Evolutionary conservation across 129 eudicot genomes (phyloP).

Genomic region (Logfia minima): DNA sequence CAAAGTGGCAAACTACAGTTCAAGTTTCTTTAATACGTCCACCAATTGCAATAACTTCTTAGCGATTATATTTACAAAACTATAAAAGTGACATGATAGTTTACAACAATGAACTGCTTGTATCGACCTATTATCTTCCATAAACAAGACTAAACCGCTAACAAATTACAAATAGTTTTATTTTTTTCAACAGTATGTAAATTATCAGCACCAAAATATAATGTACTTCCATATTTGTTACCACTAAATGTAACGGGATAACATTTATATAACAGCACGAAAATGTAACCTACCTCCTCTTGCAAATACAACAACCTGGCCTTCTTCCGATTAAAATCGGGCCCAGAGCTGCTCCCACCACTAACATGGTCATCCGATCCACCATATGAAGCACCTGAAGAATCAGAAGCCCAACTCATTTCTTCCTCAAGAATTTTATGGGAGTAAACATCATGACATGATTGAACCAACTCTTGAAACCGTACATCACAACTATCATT

Average conservation of each 20-base stretch:
- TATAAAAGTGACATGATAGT: neutral
- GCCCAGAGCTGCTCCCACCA: conserved; percentile 41
- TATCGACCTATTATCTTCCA: neutral
- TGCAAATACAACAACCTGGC: conserved; percentile 67
- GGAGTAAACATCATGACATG: conserved; percentile 38
- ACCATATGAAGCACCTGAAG: conserved; percentile 18
- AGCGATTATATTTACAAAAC: conserved; percentile 11
- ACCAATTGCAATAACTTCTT: conserved; percentile 23
- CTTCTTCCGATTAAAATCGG: conserved; percentile 63
- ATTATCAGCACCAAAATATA: no score
- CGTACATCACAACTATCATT: conserved; percentile 48
- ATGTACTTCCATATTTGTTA: neutral
- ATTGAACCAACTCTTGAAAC: conserved; percentile 31
- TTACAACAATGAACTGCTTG: neutral
- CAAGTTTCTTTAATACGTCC: conserved; percentile 35
- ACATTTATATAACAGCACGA: neutral
- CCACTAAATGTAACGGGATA: neutral
- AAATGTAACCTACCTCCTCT: conserved; percentile 59
- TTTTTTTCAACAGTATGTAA: no score
- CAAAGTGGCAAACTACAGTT: conserved; percentile 37
- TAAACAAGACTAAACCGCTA: neutral
- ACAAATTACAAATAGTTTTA: no score
- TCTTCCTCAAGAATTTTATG: conserved; percentile 40
- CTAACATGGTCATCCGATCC: conserved; percentile 43
- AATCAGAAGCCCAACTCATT: conserved; percentile 32